Base-by-base conservation (phyloP, 177 flowering plant species). In the Tripterygium wilfordii region DNA sequence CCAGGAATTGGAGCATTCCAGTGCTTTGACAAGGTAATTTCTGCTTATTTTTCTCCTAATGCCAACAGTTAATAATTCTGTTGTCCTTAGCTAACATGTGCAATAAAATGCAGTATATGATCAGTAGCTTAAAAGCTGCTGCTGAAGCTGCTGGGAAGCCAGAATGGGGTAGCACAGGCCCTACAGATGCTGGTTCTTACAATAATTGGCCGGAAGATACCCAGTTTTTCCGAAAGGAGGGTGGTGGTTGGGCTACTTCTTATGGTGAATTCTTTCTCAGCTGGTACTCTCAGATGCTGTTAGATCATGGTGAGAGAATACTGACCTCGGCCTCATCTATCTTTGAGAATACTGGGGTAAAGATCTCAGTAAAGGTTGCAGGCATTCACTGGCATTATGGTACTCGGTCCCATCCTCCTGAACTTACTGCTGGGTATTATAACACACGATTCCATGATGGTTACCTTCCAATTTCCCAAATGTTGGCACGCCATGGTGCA, bases 341-440 rank as follows among this genome's bases (percentile, higher is more conserved):
- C 57, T 87, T 85, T 62, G 38, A 64, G 17, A 57, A 38, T 45
- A 55, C 63, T 0, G 79, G 77, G 1, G 74, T 71, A 20, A 90
- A 85, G 65, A 80, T 90, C 56, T 87, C 98, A 0, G 95, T 79
- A 1, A 90, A 90, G 56, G 57, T 90, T 17, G 89, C 96, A 0
- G 98, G 98, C 26, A 85, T 90, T 47, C 98, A 90, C 61, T 90
- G 98, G 98, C 98, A 90, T 53, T 85, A 90, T 38, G 96, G 95
- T 3, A 68, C 87, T 7, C 73, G 91, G 2, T 87, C 98, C 8
- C 98, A 90, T 45, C 91, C 98, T 18, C 89, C 98, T 1, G 98
- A 90, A 64, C 98, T 90, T 57, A 90, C 98, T 0, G 98, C 98
- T 0, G 98, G 98, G 10, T 90, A 90, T 62, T 85, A 87, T 65